phyloP scores from a whole-genome alignment of 2,329 filamentous ascomycete genomes.

The Nannizziopsis arthrosporioides region DNA sequence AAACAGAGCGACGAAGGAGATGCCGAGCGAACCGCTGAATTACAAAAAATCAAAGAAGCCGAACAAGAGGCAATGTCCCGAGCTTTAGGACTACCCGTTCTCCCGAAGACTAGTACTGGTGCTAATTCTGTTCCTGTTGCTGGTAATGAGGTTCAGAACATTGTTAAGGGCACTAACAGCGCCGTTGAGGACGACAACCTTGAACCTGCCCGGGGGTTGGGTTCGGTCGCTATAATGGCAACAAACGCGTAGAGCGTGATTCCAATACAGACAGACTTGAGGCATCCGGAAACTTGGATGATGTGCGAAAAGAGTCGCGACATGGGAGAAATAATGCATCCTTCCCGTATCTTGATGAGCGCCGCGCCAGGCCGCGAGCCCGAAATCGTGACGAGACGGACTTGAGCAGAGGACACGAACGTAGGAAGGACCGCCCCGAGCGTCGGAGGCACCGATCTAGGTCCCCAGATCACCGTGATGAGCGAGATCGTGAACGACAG shows the following conservation, averaged over 20 bases:
- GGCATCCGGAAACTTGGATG: slow-evolving; percentile 17
- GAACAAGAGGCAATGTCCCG: slow-evolving; percentile 83
- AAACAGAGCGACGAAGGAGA: slow-evolving; percentile 47
- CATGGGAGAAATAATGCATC: slow-evolving; percentile 25
- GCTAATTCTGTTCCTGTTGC: slow-evolving; percentile 52
- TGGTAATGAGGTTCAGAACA: slow-evolving; percentile 46
- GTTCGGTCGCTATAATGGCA: slow-evolving; percentile 25
- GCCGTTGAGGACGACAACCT: slow-evolving; percentile 22
- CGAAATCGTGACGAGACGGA: slow-evolving; percentile 29
- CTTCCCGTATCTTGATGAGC: background rate
- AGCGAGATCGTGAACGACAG: slow-evolving; percentile 7
- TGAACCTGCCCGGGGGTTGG: slow-evolving; percentile 23
- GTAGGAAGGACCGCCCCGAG: slow-evolving; percentile 24
- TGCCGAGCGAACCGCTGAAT: slow-evolving; percentile 58
- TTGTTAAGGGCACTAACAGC: slow-evolving; percentile 32
- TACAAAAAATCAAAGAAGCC: slow-evolving; percentile 72
- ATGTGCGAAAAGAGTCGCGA: slow-evolving; percentile 16
- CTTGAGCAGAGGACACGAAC: slow-evolving; percentile 30
- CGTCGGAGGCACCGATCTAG: slow-evolving; percentile 24
- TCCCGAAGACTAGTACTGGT: slow-evolving; percentile 52
- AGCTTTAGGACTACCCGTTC: slow-evolving; percentile 67
- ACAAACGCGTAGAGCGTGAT: slow-evolving; percentile 17
- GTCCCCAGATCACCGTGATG: slow-evolving; percentile 3
- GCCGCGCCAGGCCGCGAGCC: background rate
- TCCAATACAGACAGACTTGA: slow-evolving; percentile 18